Evolutionary conservation across 768 basidiomycete species (phyloP), one percentile per base, ranked within the genome.

Genomic region (Suillus bovinus): DNA sequence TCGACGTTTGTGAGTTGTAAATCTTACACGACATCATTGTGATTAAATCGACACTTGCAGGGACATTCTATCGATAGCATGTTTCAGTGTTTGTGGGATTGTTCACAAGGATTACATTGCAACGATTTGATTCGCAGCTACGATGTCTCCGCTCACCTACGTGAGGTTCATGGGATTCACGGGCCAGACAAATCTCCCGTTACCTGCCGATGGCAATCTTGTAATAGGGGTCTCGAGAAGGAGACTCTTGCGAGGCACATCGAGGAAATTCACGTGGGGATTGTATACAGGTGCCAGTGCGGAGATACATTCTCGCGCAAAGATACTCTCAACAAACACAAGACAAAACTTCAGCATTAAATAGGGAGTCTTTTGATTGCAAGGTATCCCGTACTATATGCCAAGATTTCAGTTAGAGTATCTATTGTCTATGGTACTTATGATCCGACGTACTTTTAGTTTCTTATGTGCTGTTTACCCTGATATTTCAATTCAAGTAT

Each of bases 241-340:
- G 24, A 17, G 64, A 24, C 4, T 17, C 16, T 55, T 1, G 2
- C 1, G 36, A 17, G 74, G 1, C 72, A 73, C 24, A 47, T 75
- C 1, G 66, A 74, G 42, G 74, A 73, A 16, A 62, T 3, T 2
- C 74, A 75, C 27, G 59, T 73, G 2, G 55, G 34, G 17, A 65
- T 62, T 39, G 49, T 42, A 4, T 67, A 72, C 68, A 62, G 62
- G 0, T 73, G 74, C 24, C 62, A 64, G 13, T 73, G 72, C 22
- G 11, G 9, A 0, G 1, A 20, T 1, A 2, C 50, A 3, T 73
- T 68, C 55, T 72, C 63, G 3, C 72, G 74, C 11, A 61, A 62
- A 29, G 64, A 69, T 2, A 64, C 64, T 0, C 61, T 73, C 71
- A 58, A 63, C 4, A 2, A 31, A 0, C 73, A 75, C 27, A 65